Conservation (phyloP, 2,329 filamentous ascomycete genomes). For the Corynespora cassiicola region DNA sequence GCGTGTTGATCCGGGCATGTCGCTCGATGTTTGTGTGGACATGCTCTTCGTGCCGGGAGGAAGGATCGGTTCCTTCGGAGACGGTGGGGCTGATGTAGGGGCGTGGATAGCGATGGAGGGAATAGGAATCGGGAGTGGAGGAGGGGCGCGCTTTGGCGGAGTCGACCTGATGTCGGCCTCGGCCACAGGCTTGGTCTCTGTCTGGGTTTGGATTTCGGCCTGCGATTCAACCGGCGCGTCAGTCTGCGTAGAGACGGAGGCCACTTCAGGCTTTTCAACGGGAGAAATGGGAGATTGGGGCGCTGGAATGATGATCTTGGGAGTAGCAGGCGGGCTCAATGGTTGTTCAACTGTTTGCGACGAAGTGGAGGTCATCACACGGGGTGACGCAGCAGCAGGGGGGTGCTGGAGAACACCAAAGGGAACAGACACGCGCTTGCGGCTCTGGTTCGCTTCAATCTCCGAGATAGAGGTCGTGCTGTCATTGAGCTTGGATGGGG, state of each 20-base stretch:
- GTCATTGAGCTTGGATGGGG: slow-evolving; percentile 31
- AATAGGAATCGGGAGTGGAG: slow-evolving; percentile 59
- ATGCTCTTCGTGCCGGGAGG: slow-evolving; percentile 83
- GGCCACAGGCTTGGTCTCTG: slow-evolving; percentile 12
- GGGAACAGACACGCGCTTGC: slow-evolving; percentile 66
- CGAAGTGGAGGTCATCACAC: slow-evolving; percentile 67
- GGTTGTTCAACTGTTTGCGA: slow-evolving; percentile 70
- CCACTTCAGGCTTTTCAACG: slow-evolving; percentile 52
- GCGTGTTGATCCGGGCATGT: slow-evolving; percentile 53
- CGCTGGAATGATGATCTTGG: slow-evolving; percentile 56
- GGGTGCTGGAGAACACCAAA: slow-evolving; percentile 17
- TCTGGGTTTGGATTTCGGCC: slow-evolving; percentile 30
- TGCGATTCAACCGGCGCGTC: slow-evolving; percentile 36
- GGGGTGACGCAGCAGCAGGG: slow-evolving; percentile 19
- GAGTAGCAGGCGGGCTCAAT: slow-evolving; percentile 70
- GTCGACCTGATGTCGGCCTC: slow-evolving; percentile 6
- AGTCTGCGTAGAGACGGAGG: slow-evolving; percentile 69
- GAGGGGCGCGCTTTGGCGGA: slow-evolving; percentile 36
- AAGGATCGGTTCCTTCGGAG: slow-evolving; percentile 77
- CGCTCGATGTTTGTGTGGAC: slow-evolving; percentile 76
- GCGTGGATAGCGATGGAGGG: slow-evolving; percentile 93
- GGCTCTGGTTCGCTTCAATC: slow-evolving; percentile 75
- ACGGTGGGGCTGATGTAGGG: slow-evolving; percentile 78
- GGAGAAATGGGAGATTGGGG: slow-evolving; percentile 48
- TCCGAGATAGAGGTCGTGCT: slow-evolving; percentile 42